phyloP scores from a whole-genome alignment of 148 eudicot species.

The Nepenthes gracilis region DNA sequence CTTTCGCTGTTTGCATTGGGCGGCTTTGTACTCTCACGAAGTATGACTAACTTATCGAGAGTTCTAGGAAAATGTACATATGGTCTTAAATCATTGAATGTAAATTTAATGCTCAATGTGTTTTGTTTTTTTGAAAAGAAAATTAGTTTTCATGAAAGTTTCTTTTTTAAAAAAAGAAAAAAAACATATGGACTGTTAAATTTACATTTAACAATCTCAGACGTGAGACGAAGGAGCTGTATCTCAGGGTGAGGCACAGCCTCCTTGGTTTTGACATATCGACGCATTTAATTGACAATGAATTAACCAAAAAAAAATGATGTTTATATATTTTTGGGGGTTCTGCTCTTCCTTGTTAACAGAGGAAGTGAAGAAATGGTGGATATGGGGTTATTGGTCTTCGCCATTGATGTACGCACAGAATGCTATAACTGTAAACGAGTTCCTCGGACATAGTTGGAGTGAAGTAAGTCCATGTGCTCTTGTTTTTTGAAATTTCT shows the following conservation, averaged over 20 bases:
- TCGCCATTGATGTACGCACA: constrained; percentile 78
- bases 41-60: constrained; percentile 16
- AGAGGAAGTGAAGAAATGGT: constrained; percentile 53
- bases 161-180: no score
- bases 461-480: constrained; percentile 23
- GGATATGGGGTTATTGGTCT: constrained; percentile 75
- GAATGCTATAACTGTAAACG: constrained; percentile 51
- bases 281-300: background rate
- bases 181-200: no score
- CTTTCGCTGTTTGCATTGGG: constrained; percentile 39
- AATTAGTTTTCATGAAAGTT: no score
- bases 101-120: no score
- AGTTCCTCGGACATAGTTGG: constrained; percentile 61
- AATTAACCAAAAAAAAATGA: no score
- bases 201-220: no score
- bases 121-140: no score
- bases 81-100: background rate
- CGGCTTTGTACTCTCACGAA: constrained; percentile 55
- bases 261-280: background rate
- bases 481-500: background rate
- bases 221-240: no score
- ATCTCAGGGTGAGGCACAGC: no score
- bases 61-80: background rate
- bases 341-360: background rate
- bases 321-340: background rate